Evolutionary conservation across 768 basidiomycete species (phyloP), one percentile per base, ranked within the genome.

Genomic region (Leucosporidium yakuticum): DNA sequence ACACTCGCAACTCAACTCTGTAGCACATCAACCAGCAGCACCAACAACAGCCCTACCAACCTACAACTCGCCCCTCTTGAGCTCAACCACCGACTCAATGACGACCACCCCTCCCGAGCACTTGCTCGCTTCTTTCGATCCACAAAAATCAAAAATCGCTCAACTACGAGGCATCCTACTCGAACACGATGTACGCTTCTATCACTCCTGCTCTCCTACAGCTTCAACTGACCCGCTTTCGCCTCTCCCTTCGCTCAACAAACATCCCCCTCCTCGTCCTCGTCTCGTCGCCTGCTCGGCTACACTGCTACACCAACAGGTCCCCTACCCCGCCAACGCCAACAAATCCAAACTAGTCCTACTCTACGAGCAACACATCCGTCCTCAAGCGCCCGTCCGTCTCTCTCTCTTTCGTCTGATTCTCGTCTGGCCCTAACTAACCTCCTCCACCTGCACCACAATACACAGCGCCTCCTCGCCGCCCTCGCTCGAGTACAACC

Each of bases 321-420:
- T 72, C 34, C 67, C 65, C 1, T 72, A 63, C 67, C 19, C 27
- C 0, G 49, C 65, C 17, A 57, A 54, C 44, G 67, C 67, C 11
- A 72, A 72, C 51, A 72, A 72, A 51, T 11, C 39, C 8, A 55
- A 69, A 14, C 65, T 72, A 31, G 65, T 72, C 39, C 11, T 15
- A 8, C 39, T 44, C 8, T 44, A 44, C 39, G 39, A 44, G 39
- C 39, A 44, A 15, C 39, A 44, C 39, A 44, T 44, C 39, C 39
- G 39, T n/a, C 50, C 25, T 21, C 6, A 23, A 14, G 50, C 50
- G 20, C 50, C 50, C 50, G 23, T 23, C n/a, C 50, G 23, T 51
- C 50, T 27, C 49, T 51, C 19, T 27, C 50, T 9, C 23, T 8
- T 4, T 14, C 50, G 6, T 51, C 50, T 51, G 19, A 14, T n/a